Evolutionary conservation across 202 grass and related monocot genomes (phyloP).

Genomic region (Saccharum hybrid): DNA sequence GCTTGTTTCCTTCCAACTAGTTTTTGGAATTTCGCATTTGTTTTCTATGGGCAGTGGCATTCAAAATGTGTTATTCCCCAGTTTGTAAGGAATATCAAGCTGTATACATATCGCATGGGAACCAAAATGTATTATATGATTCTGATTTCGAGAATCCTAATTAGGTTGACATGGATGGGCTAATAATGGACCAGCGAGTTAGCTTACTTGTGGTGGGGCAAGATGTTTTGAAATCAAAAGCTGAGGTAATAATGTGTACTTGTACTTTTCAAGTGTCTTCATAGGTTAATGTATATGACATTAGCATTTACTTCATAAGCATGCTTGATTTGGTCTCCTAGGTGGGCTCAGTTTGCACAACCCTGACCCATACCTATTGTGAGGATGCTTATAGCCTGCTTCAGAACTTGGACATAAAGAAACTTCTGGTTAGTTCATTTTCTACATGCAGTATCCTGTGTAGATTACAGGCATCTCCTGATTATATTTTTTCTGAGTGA

Average conservation of each 20-base stretch:
- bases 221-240: slow-evolving; percentile 70
- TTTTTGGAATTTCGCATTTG: not conserved
- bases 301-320: slow-evolving; percentile 44
- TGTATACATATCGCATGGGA: not conserved
- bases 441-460: not conserved
- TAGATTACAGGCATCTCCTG: slow-evolving; percentile 20
- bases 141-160: slow-evolving; percentile 42
- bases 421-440: slow-evolving; percentile 61
- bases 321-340: slow-evolving; percentile 51
- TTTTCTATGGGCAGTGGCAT: not conserved
- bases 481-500: slow-evolving; percentile 2
- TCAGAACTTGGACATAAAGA: slow-evolving; percentile 61
- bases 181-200: slow-evolving; percentile 56
- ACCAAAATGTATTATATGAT: slow-evolving; percentile 1
- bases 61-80: not conserved
- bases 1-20: slow-evolving; percentile 12
- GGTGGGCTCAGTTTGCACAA: slow-evolving; percentile 60
- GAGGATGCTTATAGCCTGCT: slow-evolving; percentile 63
- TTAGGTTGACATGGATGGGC: slow-evolving; percentile 67
- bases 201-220: slow-evolving; percentile 65
- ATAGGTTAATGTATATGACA: slow-evolving; percentile 30
- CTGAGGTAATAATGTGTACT: slow-evolving; percentile 52
- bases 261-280: slow-evolving; percentile 1
- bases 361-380: slow-evolving; percentile 54
- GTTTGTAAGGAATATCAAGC: slow-evolving; percentile 28